Base-by-base conservation (phyloP, 768 basidiomycete genomes). In the Psilocybe sp. region DNA sequence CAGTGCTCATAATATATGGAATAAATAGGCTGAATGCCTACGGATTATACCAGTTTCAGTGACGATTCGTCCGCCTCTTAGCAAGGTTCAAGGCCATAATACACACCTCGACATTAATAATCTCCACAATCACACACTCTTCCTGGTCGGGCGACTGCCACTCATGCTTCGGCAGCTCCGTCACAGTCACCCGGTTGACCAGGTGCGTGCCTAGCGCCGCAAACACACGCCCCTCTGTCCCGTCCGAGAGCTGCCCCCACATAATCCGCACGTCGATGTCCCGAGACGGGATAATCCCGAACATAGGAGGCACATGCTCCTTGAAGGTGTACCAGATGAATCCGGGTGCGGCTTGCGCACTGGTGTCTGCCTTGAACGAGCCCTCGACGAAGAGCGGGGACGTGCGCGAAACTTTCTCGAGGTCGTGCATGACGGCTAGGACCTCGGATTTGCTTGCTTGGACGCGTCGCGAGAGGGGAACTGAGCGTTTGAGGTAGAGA, bases 1-100 rank as follows among this genome's bases (percentile, higher is more conserved):
- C 59, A 5, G 65, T 67, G 35, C 54, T 46, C 2, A 60, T 38
- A 40, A 73, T 65, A 43, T 61, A 72, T 1, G 70, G 71, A 44
- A 69, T 55, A 15, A 73, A 50, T 38, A 71, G 49, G 49, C 60
- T 68, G 32, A 69, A 54, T 10, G 54, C 60, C 72, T 73, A 41
- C 32, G 20, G 32, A 33, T 28, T 40, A 38, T 18, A 10, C 39
- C 13, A 46, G 3, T 28, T 3, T 28, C 15, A 14, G 8, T 6
- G 15, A 47, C 31, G 40, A 5, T 34, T 19, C 20, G 14, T 6
- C 14, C 15, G 28, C 36, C 5, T 8, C 14, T n/a, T n/a, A 12
- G 19, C 38, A 19, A n/a, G 40, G 33, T n/a, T 44, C 37, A 28
- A 39, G 40, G 16, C 20, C 8, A 31, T 5, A 16, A 6, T 12